Base-by-base conservation (phyloP, 2,329 filamentous ascomycete genomes). In the Chaetomium globosum region DNA sequence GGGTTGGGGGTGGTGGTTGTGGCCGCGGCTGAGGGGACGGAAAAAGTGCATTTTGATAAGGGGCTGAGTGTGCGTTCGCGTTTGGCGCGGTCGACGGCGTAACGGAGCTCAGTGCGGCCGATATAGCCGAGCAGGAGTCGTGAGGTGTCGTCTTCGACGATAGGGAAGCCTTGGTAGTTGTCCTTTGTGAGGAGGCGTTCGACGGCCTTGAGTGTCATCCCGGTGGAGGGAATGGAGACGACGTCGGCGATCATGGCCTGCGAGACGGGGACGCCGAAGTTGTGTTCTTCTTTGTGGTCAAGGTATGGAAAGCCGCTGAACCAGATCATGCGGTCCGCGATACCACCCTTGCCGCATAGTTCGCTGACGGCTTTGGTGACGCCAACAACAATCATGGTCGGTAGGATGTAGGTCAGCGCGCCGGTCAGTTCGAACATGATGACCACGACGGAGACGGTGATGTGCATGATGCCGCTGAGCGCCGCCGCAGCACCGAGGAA, bases 351-450 rank as follows among this genome's bases (percentile, higher is more conserved):
- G n/a, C 93, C 92, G 74, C 96, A 95, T 13, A 93, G 83, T 70
- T 96, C 92, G 67, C 91, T 89, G 55, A 99, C 91, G 16, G 91
- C 91, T 80, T 99, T 99, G 48, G 94, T 98, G 36, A 97, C 90
- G 57, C 95, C 95, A 2, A 98, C 95, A 0, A 98, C 95, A 71
- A 99, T 97, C 95, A 99, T 99, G 16, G 94, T 98, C 0, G 95
- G 95, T 31, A 99, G 81, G 69, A 99, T 98, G 74, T 99, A 99
- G 1, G 93, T 97, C 66, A 98, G 80, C 7, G 95, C 95, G n/a
- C 95, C 95, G 0, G 95, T 99, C 57, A 99, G 84, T 78, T 99
- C 95, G 74, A 98, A 98, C 95, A 99, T 98, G 77, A 99, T 99
- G 73, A 99, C 95, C 2, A 97, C 94, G 10, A 99, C 93, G 0